Evolutionary conservation across 2,329 filamentous ascomycete species (phyloP).

Genomic region (Nannizziopsis barbatae): DNA sequence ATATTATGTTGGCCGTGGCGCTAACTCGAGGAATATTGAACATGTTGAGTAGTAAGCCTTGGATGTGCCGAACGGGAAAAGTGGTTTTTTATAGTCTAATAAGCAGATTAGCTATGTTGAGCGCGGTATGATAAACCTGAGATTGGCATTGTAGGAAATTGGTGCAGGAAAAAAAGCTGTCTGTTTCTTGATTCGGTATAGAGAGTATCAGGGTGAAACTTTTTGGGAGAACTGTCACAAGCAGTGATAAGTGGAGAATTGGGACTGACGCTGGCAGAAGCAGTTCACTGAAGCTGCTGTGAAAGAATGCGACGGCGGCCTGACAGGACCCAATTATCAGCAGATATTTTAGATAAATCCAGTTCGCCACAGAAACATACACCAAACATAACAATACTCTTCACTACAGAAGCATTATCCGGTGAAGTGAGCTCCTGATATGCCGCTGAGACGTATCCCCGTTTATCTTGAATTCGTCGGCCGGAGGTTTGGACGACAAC

Average conservation of each 20-base stretch:
- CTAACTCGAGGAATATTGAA: too few species aligned
- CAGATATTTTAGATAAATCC: too few species aligned
- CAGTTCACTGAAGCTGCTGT: constrained; percentile 56
- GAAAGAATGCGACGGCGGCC: constrained; percentile 55
- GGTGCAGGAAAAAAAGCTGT: not conserved
- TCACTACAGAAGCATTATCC: constrained; percentile 58
- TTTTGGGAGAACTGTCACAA: not conserved
- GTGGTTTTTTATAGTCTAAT: not conserved
- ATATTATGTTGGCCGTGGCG: too few species aligned
- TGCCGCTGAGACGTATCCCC: constrained; percentile 47
- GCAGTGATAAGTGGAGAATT: not conserved
- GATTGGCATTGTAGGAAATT: not conserved
- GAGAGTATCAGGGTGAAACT: not conserved
- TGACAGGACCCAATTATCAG: constrained; percentile 25
- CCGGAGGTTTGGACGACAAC: constrained; percentile 40
- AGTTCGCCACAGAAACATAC: constrained; percentile 37
- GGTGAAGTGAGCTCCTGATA: constrained; percentile 54
- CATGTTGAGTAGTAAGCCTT: too few species aligned
- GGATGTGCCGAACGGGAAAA: not conserved
- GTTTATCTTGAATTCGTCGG: constrained; percentile 26
- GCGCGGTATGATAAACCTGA: not conserved
- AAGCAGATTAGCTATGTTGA: not conserved
- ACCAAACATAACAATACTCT: constrained; percentile 56
- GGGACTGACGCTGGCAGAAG: constrained; percentile 50
- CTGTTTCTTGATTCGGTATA: not conserved